phyloP scores from a whole-genome alignment of 257 asterid genomes.

The Nicotiana tabacum region DNA sequence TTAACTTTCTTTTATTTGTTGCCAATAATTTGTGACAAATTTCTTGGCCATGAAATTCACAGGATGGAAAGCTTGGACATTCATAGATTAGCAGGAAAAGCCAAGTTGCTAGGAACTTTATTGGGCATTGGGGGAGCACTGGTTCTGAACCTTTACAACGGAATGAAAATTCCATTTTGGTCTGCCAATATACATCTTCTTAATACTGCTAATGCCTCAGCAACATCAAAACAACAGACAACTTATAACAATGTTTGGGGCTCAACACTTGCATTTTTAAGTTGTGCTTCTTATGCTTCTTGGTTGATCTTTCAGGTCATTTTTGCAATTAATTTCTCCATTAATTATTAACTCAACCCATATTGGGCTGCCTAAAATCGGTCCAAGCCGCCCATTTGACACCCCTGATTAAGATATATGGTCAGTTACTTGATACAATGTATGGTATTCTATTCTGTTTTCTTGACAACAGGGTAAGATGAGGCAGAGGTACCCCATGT shows the following conservation, averaged over 20 bases:
- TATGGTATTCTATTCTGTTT: neutral
- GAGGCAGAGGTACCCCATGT: conserved; percentile 23
- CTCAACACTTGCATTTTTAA: conserved; percentile 23
- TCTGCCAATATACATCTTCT: conserved; percentile 14
- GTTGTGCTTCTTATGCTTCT: conserved; percentile 25
- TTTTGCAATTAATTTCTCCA: neutral
- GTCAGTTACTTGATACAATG: neutral
- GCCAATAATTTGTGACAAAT: neutral
- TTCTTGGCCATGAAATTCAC: neutral
- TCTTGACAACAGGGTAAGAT: conserved; percentile 20
- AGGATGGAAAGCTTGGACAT: conserved; percentile 31
- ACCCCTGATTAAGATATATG: neutral
- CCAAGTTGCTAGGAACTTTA: conserved; percentile 29
- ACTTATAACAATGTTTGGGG: conserved; percentile 4
- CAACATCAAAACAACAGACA: neutral
- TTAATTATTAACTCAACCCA: neutral
- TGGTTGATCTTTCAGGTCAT: conserved; percentile 40
- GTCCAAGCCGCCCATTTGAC: too few relatives aligned
- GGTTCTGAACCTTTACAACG: conserved; percentile 29
- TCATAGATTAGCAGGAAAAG: conserved; percentile 21
- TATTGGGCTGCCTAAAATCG: too few relatives aligned
- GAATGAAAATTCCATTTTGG: conserved; percentile 17
- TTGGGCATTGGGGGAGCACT: conserved; percentile 36
- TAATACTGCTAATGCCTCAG: neutral
- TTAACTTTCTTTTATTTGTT: neutral